phyloP scores from a whole-genome alignment of 768 basidiomycete genomes.

The Collybia mongolica region DNA sequence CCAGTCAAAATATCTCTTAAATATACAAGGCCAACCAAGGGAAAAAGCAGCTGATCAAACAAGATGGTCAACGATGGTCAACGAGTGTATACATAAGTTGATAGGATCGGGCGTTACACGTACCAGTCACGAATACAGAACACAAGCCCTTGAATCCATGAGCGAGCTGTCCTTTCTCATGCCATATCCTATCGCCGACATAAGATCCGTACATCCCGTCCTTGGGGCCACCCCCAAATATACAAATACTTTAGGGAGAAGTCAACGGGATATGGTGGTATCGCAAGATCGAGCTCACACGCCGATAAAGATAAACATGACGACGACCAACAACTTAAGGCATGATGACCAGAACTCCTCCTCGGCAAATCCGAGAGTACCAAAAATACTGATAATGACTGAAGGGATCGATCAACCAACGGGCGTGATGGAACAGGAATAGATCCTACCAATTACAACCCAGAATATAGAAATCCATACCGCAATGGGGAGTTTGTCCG shows the following conservation, averaged over 20 bases:
- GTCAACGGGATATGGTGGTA: neutral
- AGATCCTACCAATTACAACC: conserved; percentile 31
- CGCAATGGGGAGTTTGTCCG: conserved; percentile 34
- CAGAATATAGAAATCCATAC: conserved; percentile 46
- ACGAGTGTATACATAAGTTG: neutral
- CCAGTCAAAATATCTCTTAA: neutral
- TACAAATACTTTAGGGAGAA: conserved; percentile 28
- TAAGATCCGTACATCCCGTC: conserved; percentile 33
- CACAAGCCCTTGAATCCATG: conserved; percentile 46
- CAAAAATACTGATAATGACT: conserved; percentile 40
- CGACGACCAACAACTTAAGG: conserved; percentile 41
- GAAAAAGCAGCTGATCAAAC: conserved; percentile 30
- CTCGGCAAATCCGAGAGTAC: conserved; percentile 45
- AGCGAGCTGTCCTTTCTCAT: conserved; percentile 37
- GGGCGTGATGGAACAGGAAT: neutral
- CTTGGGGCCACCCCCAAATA: conserved; percentile 39
- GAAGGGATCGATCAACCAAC: neutral
- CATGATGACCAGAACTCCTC: conserved; percentile 50
- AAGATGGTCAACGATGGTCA: neutral
- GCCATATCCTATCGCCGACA: conserved; percentile 35
- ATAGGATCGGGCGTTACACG: neutral
- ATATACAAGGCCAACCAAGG: conserved; percentile 21
- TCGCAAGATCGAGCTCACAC: conserved; percentile 25
- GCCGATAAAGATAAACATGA: conserved; percentile 45
- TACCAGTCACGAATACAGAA: conserved; percentile 42